These are phyloP conservation scores for Gymnopilus junonius DNA, from an alignment of 768 basidiomycete genomes.

Conservation along the genomic window DNA sequence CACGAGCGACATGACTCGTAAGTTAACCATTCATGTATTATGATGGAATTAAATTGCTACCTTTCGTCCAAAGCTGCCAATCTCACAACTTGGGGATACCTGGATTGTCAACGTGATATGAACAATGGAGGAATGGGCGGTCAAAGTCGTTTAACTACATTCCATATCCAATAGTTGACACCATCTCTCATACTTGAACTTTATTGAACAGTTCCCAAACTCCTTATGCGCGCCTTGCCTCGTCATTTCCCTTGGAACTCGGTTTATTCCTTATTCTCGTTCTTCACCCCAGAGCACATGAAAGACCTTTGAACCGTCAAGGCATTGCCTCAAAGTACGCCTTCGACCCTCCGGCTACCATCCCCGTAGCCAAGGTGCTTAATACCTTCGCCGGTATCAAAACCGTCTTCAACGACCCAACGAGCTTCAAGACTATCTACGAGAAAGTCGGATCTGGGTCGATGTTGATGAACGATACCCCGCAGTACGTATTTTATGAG, in stretches of 20 bases:
- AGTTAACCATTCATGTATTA: background rate
- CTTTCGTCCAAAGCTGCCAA: background rate
- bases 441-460: constrained; percentile 45
- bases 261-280: constrained; percentile 4
- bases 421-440: constrained; percentile 41
- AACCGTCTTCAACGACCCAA: constrained; percentile 29
- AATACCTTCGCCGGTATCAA: constrained; percentile 31
- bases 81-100: constrained; percentile 11
- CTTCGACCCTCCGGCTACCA: background rate
- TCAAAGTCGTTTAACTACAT: too few species aligned
- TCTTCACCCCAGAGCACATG: constrained; percentile 14
- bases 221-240: constrained; percentile 6
- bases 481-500: constrained; percentile 24
- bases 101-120: constrained; percentile 13
- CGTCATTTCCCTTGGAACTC: constrained; percentile 16
- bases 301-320: constrained; percentile 1
- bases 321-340: constrained; percentile 3
- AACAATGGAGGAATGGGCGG: constrained; percentile 8
- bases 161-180: background rate
- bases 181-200: background rate
- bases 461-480: constrained; percentile 43
- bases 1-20: constrained; percentile 13
- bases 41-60: background rate
- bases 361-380: constrained; percentile 3
- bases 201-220: constrained; percentile 4